Conservation (phyloP, 2,329 filamentous ascomycete species). For the Grosmannia clavigera region DNA sequence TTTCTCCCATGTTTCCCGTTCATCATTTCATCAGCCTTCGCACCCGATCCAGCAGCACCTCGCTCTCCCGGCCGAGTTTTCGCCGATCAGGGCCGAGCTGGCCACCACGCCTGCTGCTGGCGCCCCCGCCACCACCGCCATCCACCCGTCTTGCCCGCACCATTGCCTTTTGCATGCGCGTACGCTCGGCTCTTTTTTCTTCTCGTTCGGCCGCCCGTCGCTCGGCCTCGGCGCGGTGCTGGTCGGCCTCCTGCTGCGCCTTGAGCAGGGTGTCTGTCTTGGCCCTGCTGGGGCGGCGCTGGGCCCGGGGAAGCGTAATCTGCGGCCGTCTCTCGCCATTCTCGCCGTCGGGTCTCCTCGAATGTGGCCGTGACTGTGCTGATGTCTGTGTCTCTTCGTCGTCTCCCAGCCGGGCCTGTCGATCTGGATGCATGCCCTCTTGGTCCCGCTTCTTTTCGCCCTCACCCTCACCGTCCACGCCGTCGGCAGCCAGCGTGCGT, state of each 20-base stretch:
- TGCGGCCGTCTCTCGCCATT: constrained; percentile 4
- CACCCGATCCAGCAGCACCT: constrained; percentile 64
- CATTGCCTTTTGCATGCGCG: constrained; percentile 38
- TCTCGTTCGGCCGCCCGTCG: constrained; percentile 52
- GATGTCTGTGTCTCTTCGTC: constrained; percentile 12
- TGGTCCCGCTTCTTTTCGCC: not conserved
- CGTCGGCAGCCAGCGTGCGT: constrained; percentile 15
- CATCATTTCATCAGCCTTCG: constrained; percentile 50
- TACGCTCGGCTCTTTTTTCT: constrained; percentile 32
- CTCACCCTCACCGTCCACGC: not conserved
- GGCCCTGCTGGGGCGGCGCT: constrained; percentile 34
- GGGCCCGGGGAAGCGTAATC: constrained; percentile 22
- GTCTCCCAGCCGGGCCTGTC: constrained; percentile 26
- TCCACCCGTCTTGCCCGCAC: constrained; percentile 51
- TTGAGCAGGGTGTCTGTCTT: constrained; percentile 7
- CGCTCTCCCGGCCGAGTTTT: constrained; percentile 72
- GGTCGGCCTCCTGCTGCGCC: constrained; percentile 46
- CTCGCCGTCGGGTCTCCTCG: constrained; percentile 3
- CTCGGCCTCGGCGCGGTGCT: constrained; percentile 50
- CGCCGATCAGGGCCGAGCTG: constrained; percentile 33
- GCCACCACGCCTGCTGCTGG: not conserved
- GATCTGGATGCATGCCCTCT: constrained; percentile 25
- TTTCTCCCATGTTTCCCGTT: not conserved
- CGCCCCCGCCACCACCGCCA: constrained; percentile 53
- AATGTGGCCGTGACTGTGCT: not conserved